A percentile compares a stretch with the other conserved stretches of the same genome.
Evolutionary conservation across 257 asterid species (phyloP).

Genomic region (Perilla frutescens): DNA sequence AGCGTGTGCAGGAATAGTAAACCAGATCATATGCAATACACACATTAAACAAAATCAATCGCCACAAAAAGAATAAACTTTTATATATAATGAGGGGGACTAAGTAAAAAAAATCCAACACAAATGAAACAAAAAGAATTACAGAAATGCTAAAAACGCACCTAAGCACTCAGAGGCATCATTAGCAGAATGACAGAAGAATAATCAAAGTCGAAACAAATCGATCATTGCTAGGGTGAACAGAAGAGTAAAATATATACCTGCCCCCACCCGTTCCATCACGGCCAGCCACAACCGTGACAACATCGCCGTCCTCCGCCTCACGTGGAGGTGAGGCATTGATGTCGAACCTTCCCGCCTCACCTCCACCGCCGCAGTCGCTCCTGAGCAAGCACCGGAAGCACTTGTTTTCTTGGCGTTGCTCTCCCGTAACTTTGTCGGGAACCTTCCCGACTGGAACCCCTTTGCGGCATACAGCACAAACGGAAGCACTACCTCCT

Average conservation of each 20-base stretch:
- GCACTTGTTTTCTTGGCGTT: conserved; percentile 58
- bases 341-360: conserved; percentile 63
- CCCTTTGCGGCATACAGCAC: conserved; percentile 56
- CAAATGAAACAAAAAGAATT: background rate
- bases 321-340: conserved; percentile 78
- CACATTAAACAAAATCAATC: background rate
- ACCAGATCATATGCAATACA: background rate
- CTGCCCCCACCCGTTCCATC: conserved; percentile 50
- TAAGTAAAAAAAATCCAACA: background rate
- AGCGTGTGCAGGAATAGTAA: background rate
- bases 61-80: background rate
- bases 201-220: conserved; percentile 6
- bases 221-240: conserved; percentile 21
- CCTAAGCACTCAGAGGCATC: conserved; percentile 20
- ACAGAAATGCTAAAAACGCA: background rate
- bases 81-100: background rate
- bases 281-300: conserved; percentile 43
- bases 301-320: conserved; percentile 59
- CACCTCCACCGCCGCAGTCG: conserved; percentile 39
- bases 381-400: conserved; percentile 62
- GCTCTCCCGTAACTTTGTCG: conserved; percentile 44
- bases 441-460: conserved; percentile 48
- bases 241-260: conserved; percentile 49
- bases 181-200: conserved; percentile 1
- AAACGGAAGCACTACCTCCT: conserved; percentile 36